Evolutionary conservation across 306 rosid genomes (phyloP), one percentile per base, ranked within the genome.

Genomic region (Quercus engelmannii): DNA sequence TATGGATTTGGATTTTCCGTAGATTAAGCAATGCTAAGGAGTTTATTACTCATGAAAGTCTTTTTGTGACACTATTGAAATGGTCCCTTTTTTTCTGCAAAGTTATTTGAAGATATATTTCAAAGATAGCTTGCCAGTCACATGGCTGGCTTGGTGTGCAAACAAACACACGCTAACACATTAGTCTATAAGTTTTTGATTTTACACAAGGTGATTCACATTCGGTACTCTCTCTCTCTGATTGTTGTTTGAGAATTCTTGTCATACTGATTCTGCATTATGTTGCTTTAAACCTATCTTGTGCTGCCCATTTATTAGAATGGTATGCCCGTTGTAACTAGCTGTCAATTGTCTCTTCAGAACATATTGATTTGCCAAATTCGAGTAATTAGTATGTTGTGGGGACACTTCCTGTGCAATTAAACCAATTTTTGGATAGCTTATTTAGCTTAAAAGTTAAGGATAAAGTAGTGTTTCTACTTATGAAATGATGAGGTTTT

Each of bases 1-100:
- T 55, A 30, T 74, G 70, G 23, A 68, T 74, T 52, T 74, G 83
- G 79, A 25, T 56, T 49, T 49, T 26, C 25, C 79, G 55, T 12
- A 74, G 41, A 51, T 61, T 41, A 56, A 78, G 19, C 80, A 28
- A 43, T 70, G 58, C 8, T 5, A 17, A 5, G 61, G 25, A 11
- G 76, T 71, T 78, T 58, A 70, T 70, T 69, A 69, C 74, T 55
- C 54, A 5, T 57, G 20, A 23, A 38, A 21, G 51, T 1, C 51
- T 46, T 21, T 70, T 35, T 70, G 51, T 33, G 71, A 33, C 71
- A 18, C 72, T 19, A 19, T 7, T 14, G 41, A 30, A 64, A 20
- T 10, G 26, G 52, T 67, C 20, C 41, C 70, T 30, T 15, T 64
- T 15, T 18, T 17, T 28, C 3, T 30, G 4, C 2, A 5, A 30